Conservation (phyloP, 179 eudicot genomes). For the Beta macrorhiza region DNA sequence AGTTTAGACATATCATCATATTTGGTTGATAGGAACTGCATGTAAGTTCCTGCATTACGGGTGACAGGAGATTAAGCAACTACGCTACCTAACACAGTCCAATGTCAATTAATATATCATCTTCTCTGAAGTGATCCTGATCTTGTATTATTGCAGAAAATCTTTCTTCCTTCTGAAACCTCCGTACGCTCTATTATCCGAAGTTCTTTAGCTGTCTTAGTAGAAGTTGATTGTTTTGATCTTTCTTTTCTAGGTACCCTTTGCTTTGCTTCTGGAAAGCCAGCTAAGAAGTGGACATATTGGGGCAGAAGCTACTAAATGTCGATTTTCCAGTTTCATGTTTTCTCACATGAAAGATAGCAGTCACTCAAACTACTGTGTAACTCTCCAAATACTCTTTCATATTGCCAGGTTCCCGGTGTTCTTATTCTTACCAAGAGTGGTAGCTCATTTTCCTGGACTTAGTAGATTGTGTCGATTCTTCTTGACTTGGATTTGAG, state of each 20-base stretch:
- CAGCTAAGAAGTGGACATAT: constrained; percentile 93
- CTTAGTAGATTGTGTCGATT: background rate
- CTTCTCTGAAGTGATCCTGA: background rate
- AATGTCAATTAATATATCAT: background rate
- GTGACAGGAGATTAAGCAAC: too few relatives aligned
- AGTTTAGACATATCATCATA: background rate
- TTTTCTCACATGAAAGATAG: background rate
- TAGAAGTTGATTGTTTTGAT: background rate
- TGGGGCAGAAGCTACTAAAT: constrained; percentile 89
- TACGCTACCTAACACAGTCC: too few relatives aligned
- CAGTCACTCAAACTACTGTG: background rate
- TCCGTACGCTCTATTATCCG: background rate
- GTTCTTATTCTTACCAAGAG: background rate
- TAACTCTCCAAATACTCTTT: background rate
- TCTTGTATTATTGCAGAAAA: background rate
- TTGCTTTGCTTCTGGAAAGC: constrained; percentile 96
- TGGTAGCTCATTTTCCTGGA: background rate
- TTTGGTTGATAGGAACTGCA: too few relatives aligned
- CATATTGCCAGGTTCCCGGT: background rate
- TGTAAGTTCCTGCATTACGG: too few relatives aligned
- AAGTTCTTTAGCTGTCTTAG: background rate
- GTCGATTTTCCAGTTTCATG: background rate
- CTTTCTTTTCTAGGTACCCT: constrained; percentile 50
- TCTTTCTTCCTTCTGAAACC: background rate
- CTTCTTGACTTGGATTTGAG: background rate